Evolutionary conservation across 2,329 filamentous ascomycete species (phyloP).

Genomic region (Paraphoma chrysanthemicola): DNA sequence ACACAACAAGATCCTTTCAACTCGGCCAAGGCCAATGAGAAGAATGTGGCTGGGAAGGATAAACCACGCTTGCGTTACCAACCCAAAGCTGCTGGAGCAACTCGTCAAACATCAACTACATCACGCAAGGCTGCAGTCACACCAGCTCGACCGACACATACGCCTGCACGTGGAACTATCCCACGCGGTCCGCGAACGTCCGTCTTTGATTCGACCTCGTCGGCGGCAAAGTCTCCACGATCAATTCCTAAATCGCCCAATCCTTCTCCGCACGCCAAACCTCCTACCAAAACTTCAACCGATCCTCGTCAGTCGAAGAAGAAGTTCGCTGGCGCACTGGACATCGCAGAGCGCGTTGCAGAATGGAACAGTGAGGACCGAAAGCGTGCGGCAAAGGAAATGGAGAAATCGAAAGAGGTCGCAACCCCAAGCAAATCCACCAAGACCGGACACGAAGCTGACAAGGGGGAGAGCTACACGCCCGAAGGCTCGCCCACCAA

Average conservation of each 20-base stretch:
- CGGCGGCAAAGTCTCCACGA: background rate
- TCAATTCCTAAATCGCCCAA: background rate
- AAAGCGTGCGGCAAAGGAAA: background rate
- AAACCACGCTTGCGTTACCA: background rate
- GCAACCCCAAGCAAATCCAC: constrained; percentile 4
- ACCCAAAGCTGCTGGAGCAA: background rate
- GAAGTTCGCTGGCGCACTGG: constrained; percentile 17
- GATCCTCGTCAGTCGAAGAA: constrained; percentile 5
- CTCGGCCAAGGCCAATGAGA: background rate
- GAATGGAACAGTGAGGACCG: constrained; percentile 20
- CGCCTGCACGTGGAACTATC: background rate
- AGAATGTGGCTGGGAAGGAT: background rate
- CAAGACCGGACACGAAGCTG: background rate
- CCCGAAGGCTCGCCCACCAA: constrained; percentile 16
- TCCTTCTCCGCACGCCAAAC: background rate
- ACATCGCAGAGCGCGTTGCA: constrained; percentile 19
- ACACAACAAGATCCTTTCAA: background rate
- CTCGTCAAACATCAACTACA: background rate
- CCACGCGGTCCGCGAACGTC: background rate
- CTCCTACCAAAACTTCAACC: background rate
- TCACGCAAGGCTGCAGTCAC: background rate
- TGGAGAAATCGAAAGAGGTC: background rate
- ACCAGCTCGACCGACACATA: background rate
- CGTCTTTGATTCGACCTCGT: background rate
- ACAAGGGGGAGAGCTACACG: constrained; percentile 2